Conservation (phyloP, 768 basidiomycete genomes). For the Multifurca ochricompacta region DNA sequence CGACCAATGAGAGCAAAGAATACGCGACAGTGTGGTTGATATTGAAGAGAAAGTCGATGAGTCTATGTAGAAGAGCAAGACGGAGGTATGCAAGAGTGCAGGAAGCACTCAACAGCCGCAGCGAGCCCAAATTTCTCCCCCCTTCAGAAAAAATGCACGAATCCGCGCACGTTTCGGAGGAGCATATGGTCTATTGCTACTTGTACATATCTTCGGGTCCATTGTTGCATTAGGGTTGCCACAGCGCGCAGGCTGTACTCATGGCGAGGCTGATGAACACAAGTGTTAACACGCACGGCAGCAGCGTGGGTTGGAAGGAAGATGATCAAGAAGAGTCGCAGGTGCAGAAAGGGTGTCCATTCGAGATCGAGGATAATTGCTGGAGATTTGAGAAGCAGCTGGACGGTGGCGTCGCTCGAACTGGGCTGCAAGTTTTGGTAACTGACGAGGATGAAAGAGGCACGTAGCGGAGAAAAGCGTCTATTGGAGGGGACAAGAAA, state of each 20-base stretch:
- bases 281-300: neutral
- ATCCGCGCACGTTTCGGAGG: neutral
- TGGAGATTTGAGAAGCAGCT: neutral
- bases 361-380: neutral
- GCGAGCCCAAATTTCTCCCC: constrained; percentile 34
- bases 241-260: neutral
- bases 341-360: neutral
- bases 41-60: neutral
- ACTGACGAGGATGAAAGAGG: neutral
- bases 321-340: neutral
- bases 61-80: neutral
- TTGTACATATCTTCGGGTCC: neutral
- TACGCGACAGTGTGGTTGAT: neutral
- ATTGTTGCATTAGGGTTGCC: constrained; percentile 1
- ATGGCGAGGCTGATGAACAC: neutral
- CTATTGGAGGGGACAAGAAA: too few species aligned
- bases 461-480: neutral
- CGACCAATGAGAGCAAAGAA: neutral
- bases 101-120: constrained; percentile 32
- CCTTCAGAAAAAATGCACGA: constrained; percentile 27
- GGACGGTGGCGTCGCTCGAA: neutral
- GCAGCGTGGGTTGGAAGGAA: neutral
- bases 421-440: neutral
- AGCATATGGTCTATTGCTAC: neutral
- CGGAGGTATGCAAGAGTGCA: neutral